Evolutionary conservation across 176 grass and related monocot genomes (phyloP).

Genomic region (Lolium multiflorum): DNA sequence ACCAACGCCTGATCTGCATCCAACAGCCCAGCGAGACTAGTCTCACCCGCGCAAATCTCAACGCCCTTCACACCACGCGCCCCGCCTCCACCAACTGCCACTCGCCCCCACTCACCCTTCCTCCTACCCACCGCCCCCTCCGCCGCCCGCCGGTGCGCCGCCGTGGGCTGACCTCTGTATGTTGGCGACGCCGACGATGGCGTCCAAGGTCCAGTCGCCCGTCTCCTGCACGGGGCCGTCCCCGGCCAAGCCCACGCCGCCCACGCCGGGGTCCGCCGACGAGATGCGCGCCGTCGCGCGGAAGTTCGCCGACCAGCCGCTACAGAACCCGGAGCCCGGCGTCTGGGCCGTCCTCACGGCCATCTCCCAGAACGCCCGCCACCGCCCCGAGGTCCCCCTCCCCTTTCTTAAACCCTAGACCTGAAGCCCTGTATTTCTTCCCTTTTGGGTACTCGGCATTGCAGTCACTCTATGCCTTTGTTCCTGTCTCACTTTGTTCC

Average conservation of each 20-base stretch:
- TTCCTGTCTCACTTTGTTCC: neutral
- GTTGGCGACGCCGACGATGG: conserved; percentile 35
- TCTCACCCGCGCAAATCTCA: conserved; percentile 41
- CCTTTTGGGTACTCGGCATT: neutral
- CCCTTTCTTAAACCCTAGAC: conserved; percentile 53
- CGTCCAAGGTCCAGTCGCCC: conserved; percentile 44
- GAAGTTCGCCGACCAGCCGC: conserved; percentile 73
- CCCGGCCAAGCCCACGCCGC: conserved; percentile 37
- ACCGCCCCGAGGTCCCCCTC: conserved; percentile 66
- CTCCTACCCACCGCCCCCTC: neutral
- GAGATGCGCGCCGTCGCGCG: conserved; percentile 76
- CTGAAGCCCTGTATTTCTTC: neutral
- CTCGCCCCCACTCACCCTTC: neutral
- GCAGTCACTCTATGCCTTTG: neutral
- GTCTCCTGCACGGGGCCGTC: conserved; percentile 29
- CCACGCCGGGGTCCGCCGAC: conserved; percentile 33
- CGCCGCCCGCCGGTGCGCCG: neutral
- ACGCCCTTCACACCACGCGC: neutral
- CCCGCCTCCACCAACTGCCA: neutral
- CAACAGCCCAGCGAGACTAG: neutral
- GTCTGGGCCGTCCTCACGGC: conserved; percentile 90
- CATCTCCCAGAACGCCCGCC: conserved; percentile 84
- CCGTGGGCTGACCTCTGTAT: neutral
- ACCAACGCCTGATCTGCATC: conserved; percentile 6
- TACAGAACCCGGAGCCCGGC: conserved; percentile 68